Evolutionary conservation across 129 eudicot species (phyloP), one percentile per base, ranked within the genome.

Genomic region (Tagetes patula): DNA sequence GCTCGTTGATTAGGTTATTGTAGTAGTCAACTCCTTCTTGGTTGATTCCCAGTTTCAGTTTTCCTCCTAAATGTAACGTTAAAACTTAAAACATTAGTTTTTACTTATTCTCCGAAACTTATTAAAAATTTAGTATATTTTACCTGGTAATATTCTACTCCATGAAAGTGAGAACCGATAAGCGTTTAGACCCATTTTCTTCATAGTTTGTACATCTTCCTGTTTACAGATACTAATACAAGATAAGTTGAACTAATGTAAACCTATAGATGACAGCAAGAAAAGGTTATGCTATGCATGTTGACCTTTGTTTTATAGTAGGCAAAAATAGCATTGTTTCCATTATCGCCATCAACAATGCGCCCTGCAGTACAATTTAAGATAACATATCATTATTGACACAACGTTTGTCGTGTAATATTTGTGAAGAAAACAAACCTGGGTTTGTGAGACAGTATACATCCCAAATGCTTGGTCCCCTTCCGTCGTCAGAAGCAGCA

Each of bases 401-500:
- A 49, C 14, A 12, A 41, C 3, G 1, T 33, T n/a, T 59, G 14
- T 34, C 33, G 3, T 32, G 56, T 40, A 32, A 12, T 20, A 45
- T 10, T 56, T 50, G 40, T 30, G 59, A 55, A 47, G 27, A 8
- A 76, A 5, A 37, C 37, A 47, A n/a, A 82, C 86, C 86, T 32
- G 86, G 82, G 14, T 58, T 36, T 6, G 70, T 53, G 61, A 70
- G 80, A 38, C 77, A 60, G 70, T 77, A 82, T 65, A 65, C 70
- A 82, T 82, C 86, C 86, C 86, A 82, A 46, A 82, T 69, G 50
- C 77, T 61, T 6, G 64, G 86, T 1, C 86, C 86, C 61, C 50
- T 77, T n/a, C 86, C 86, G 27, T 70, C 80, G 67, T 77, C 86
- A 48, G 56, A 72, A 55, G 82, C 80, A 46, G 82, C 86, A 32